These are phyloP conservation scores for Pleomassaria siparia DNA, from an alignment of 2,329 filamentous ascomycete genomes.

Conservation along the genomic window DNA sequence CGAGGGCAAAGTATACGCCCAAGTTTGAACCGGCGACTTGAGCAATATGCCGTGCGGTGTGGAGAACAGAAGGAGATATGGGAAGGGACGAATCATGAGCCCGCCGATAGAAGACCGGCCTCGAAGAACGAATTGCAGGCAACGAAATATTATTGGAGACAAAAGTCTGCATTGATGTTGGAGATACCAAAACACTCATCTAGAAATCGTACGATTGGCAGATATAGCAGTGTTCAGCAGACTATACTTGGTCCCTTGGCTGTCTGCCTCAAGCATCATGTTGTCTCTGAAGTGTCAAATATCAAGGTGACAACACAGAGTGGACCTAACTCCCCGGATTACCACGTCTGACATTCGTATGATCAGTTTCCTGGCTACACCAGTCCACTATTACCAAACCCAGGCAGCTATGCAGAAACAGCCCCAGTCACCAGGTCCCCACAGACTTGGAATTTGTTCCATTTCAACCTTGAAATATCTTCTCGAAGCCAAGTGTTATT, in stretches of 20 bases:
- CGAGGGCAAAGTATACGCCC: conserved; percentile 80
- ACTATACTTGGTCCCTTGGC: too few species aligned
- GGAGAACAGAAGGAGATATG: background rate
- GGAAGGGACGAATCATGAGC: background rate
- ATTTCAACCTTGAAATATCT: background rate
- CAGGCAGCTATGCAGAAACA: too few species aligned
- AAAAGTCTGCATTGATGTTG: background rate
- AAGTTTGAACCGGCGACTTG: conserved; percentile 64
- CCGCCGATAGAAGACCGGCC: background rate
- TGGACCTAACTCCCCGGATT: too few species aligned
- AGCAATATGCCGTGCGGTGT: background rate
- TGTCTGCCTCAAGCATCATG: too few species aligned
- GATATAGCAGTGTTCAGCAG: too few species aligned
- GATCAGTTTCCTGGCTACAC: too few species aligned
- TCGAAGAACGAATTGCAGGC: background rate
- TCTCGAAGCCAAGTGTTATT: background rate
- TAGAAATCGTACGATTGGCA: too few species aligned
- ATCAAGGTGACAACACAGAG: too few species aligned
- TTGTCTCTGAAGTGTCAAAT: too few species aligned
- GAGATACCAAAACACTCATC: background rate
- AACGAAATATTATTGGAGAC: background rate
- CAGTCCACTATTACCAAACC: too few species aligned
- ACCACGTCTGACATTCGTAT: too few species aligned
- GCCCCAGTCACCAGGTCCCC: too few species aligned
- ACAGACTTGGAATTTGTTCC: background rate